Evolutionary conservation across 2,329 filamentous ascomycete species (phyloP).

Genomic region (Diaporthe ampelina): DNA sequence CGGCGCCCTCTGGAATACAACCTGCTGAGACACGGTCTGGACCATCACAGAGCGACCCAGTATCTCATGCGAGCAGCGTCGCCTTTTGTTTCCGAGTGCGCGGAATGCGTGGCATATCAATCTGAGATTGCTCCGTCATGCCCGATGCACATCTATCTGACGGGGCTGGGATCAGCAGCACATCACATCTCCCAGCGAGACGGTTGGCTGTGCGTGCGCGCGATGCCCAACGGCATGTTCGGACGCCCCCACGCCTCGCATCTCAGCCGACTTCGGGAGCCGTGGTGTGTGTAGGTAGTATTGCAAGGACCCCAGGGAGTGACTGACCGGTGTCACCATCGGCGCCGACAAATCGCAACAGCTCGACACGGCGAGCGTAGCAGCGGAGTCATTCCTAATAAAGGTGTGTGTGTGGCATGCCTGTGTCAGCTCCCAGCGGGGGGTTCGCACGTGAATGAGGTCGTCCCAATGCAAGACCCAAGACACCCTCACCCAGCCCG

Average conservation of each 20-base stretch:
- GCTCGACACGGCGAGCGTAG: neutral
- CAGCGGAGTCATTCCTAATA: neutral
- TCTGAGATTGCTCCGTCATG: neutral
- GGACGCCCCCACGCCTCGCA: slow-evolving; percentile 8
- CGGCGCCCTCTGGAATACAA: neutral
- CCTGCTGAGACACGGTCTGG: slow-evolving; percentile 10
- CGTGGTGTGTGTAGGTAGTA: neutral
- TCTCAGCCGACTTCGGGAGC: neutral
- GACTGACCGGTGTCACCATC: neutral
- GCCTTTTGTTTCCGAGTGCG: neutral
- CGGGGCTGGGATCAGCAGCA: neutral
- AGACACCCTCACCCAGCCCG: neutral
- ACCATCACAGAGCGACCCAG: neutral
- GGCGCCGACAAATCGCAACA: slow-evolving; percentile 28
- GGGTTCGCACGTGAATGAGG: neutral
- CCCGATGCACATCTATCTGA: neutral
- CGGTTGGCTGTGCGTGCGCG: neutral
- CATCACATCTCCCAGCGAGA: slow-evolving; percentile 3
- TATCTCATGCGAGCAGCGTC: neutral
- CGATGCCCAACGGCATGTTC: slow-evolving; percentile 6
- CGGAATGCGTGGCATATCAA: neutral
- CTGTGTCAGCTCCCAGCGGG: neutral
- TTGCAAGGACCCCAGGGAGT: neutral
- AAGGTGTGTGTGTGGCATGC: neutral
- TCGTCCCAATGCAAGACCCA: neutral